These are phyloP conservation scores for Elaeis oleifera DNA, from an alignment of 202 grass and related monocot species.

Conservation along the genomic window DNA sequence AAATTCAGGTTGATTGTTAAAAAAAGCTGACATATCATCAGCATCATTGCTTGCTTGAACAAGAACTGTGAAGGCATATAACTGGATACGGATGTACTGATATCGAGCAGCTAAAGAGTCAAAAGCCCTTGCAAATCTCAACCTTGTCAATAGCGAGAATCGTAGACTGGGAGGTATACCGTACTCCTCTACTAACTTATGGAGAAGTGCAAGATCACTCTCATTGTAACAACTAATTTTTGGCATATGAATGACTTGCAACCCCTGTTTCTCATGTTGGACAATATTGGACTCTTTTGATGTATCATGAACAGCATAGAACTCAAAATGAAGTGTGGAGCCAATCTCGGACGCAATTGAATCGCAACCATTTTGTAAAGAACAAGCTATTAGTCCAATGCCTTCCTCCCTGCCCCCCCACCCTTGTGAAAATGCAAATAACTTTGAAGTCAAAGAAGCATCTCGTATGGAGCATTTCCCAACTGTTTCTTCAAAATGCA, in stretches of 20 bases:
- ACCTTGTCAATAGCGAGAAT: slow-evolving; percentile 52
- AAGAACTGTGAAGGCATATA: slow-evolving; percentile 73
- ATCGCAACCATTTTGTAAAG: slow-evolving; percentile 38
- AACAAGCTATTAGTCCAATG: slow-evolving; percentile 67
- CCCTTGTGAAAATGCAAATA: slow-evolving; percentile 69
- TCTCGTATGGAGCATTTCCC: slow-evolving; percentile 40
- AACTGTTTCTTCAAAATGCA: slow-evolving; percentile 57
- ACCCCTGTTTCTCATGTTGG: slow-evolving; percentile 23
- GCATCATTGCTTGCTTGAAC: slow-evolving; percentile 56
- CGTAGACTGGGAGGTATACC: slow-evolving; percentile 42
- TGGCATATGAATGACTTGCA: slow-evolving; percentile 58
- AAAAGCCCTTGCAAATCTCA: slow-evolving; percentile 81
- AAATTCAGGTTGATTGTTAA: slow-evolving; percentile 72
- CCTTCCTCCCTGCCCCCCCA: slow-evolving; percentile 79
- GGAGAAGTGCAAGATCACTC: slow-evolving; percentile 48
- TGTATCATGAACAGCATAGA: slow-evolving; percentile 40
- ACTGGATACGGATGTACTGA: slow-evolving; percentile 49
- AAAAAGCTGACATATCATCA: slow-evolving; percentile 53
- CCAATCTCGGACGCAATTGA: slow-evolving; percentile 39
- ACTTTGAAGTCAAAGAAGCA: slow-evolving; percentile 46
- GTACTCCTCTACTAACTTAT: slow-evolving; percentile 45
- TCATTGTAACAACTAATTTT: slow-evolving; percentile 31
- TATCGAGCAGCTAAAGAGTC: slow-evolving; percentile 37
- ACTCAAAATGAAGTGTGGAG: slow-evolving; percentile 81
- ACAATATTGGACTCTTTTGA: slow-evolving; percentile 19